A percentile compares a stretch with the other conserved stretches of the same genome.
phyloP scores from a whole-genome alignment of 2,329 filamentous ascomycete genomes.

The Colletotrichum noveboracense region DNA sequence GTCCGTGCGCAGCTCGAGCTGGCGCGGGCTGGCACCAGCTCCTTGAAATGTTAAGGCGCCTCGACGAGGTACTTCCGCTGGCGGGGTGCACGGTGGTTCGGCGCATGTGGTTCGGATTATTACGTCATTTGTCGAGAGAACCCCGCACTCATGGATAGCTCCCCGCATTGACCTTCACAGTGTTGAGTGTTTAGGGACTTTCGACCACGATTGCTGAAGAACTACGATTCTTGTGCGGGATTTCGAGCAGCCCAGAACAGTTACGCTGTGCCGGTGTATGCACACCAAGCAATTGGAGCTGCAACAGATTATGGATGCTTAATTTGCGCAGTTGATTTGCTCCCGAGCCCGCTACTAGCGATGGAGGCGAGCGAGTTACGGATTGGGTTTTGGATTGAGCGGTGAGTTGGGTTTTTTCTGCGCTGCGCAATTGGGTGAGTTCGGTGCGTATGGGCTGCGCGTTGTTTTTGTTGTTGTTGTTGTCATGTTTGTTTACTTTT shows the following conservation, averaged over 20 bases:
- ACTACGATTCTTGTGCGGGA: not conserved
- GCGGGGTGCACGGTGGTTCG: not conserved
- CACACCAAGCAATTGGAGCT: not conserved
- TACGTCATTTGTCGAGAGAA: slow-evolving; percentile 5
- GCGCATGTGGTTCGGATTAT: not conserved
- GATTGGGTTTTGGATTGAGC: slow-evolving; percentile 5
- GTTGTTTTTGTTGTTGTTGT: not conserved
- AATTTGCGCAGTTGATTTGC: not conserved
- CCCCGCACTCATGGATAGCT: slow-evolving; percentile 5
- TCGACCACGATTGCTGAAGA: not conserved
- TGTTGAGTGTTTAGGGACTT: not conserved
- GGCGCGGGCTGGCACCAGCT: not conserved
- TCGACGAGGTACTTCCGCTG: not conserved
- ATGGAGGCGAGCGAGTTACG: slow-evolving; percentile 10
- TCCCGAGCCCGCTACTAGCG: not conserved
- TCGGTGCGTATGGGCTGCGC: not conserved
- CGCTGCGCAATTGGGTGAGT: not conserved
- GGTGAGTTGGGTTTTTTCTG: not conserved
- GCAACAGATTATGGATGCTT: not conserved
- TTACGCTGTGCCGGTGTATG: not conserved
- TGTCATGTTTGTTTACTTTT: not conserved
- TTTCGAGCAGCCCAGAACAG: not conserved
- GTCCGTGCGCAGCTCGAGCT: not conserved
- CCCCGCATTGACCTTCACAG: not conserved
- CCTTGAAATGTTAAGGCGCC: not conserved